Percentiles rank a stretch among this genome's conserved stretches.
Conservation (phyloP, 192 early-diverging fungal genomes). For the Coemansia sp. region DNA sequence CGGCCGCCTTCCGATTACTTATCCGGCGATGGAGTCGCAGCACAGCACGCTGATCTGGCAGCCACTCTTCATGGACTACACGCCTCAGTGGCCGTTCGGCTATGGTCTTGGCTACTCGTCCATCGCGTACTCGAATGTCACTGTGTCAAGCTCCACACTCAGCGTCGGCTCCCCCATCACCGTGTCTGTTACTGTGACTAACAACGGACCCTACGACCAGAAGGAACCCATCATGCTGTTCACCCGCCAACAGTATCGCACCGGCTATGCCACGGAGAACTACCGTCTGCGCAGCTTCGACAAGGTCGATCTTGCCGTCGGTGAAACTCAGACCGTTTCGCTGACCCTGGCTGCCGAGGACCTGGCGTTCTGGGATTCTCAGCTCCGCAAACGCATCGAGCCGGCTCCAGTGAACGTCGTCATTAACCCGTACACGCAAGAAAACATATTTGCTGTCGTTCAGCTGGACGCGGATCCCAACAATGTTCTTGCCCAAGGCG, state of each 20-base stretch:
- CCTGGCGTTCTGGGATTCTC: constrained; percentile 36
- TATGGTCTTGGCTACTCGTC: constrained; percentile 59
- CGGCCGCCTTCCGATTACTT: constrained; percentile 61
- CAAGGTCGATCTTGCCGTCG: constrained; percentile 51
- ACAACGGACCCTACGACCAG: constrained; percentile 47
- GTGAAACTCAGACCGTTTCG: constrained; percentile 46
- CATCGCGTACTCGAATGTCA: constrained; percentile 53
- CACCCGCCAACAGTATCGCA: constrained; percentile 43
- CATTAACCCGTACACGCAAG: constrained; percentile 18
- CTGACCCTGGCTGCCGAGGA: constrained; percentile 47
- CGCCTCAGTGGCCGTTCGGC: constrained; percentile 59
- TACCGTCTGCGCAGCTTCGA: constrained; percentile 56
- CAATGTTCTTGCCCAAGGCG: constrained; percentile 17
- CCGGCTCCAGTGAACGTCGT: constrained; percentile 30
- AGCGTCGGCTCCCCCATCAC: constrained; percentile 22
- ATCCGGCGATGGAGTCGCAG: constrained; percentile 54
- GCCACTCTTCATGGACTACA: constrained; percentile 32
- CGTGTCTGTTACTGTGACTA: constrained; percentile 47
- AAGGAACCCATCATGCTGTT: constrained; percentile 62
- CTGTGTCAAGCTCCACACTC: constrained; percentile 18
- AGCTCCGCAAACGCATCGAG: constrained; percentile 30
- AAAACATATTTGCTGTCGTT: constrained; percentile 10
- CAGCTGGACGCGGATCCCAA: constrained; percentile 4
- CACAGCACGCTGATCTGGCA: constrained; percentile 48
- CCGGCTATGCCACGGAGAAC: constrained; percentile 47